Evolutionary conservation across 148 eudicot species (phyloP).

Genomic region (Talinum fruticosum): DNA sequence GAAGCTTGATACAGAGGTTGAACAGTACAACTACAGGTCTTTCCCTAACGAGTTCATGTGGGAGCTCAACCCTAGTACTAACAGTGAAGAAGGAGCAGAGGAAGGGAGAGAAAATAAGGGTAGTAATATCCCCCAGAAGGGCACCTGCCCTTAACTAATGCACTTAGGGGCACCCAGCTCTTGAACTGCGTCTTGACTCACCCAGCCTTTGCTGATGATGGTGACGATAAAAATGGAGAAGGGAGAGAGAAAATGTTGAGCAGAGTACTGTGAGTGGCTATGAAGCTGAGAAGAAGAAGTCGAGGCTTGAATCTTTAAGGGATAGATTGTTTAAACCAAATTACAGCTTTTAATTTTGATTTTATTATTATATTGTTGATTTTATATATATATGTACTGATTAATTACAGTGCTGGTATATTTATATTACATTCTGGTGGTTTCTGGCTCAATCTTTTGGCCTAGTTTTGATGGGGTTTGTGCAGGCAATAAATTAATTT

Average conservation of each 20-base stretch:
- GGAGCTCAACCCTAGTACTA: conserved; percentile 37
- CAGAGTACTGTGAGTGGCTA: conserved; percentile 9
- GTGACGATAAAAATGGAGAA: conserved; percentile 29
- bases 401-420: not conserved
- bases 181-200: conserved; percentile 56
- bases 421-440: not conserved
- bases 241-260: conserved; percentile 6
- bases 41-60: conserved; percentile 82
- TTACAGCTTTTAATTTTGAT: conserved; percentile 48
- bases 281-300: conserved; percentile 27
- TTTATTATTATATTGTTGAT: not conserved
- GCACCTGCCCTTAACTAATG: conserved; percentile 89
- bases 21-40: conserved; percentile 75
- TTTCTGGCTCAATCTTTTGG: not conserved
- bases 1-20: conserved; percentile 72
- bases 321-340: conserved; percentile 53
- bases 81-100: too few relatives aligned
- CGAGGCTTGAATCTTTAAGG: conserved; percentile 34
- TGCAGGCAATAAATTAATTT: not conserved
- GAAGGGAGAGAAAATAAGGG: not conserved
- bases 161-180: conserved; percentile 82
- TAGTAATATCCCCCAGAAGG: conserved; percentile 59
- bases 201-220: conserved; percentile 64
- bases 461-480: conserved; percentile 2
- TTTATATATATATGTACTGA: not conserved